Conservation (phyloP, 345 rosid species). For the Arabidopsis arenosa region DNA sequence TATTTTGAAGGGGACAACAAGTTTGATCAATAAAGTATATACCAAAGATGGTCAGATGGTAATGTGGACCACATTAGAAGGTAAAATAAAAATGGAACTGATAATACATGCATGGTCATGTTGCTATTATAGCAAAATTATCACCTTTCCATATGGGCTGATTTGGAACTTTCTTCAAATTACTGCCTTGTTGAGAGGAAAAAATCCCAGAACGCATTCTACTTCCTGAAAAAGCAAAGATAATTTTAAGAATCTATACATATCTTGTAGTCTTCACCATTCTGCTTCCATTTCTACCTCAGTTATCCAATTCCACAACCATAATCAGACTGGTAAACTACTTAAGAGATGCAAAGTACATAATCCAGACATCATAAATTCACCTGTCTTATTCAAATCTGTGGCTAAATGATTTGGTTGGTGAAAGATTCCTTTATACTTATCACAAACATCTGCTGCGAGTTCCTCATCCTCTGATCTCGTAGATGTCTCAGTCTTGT, state of each 20-base stretch:
- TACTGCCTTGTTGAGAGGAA: conserved; percentile 27
- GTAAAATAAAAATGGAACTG: conserved; percentile 5
- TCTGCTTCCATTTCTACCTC: background rate
- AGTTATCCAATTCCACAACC: background rate
- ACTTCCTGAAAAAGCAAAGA: conserved; percentile 29
- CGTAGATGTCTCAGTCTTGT: conserved; percentile 27
- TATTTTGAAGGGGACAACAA: background rate
- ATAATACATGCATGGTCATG: conserved; percentile 5
- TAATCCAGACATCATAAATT: background rate
- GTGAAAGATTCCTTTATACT: background rate
- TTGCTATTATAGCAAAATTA: background rate
- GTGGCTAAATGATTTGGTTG: conserved; percentile 9
- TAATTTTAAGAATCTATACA: background rate
- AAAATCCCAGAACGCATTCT: conserved; percentile 44
- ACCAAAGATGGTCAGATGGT: conserved; percentile 21
- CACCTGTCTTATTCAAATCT: conserved; percentile 38
- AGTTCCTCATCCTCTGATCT: conserved; percentile 23
- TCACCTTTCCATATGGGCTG: conserved; percentile 32
- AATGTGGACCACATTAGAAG: conserved; percentile 28
- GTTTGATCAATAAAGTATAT: background rate
- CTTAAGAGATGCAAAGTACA: background rate
- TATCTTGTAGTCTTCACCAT: background rate
- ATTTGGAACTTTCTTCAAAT: conserved; percentile 37
- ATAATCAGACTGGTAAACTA: background rate
- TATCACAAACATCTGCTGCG: conserved; percentile 23